Evolutionary conservation across 2,329 filamentous ascomycete species (phyloP).

Genomic region (Ceratocystiopsis sp.): DNA sequence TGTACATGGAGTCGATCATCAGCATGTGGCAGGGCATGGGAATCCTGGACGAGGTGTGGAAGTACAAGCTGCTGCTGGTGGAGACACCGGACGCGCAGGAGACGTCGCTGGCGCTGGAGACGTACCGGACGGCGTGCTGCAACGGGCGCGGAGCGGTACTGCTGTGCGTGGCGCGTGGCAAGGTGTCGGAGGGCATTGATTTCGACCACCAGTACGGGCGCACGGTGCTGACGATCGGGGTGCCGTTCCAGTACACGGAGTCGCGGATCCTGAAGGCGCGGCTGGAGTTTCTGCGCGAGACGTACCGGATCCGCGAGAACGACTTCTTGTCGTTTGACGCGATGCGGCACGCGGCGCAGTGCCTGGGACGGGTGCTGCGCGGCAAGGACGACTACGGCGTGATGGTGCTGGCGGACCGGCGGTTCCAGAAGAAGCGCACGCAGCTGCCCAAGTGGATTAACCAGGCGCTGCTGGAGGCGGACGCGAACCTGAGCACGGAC

Average conservation of each 20-base stretch:
- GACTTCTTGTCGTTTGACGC: slow-evolving; percentile 98
- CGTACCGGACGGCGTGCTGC: slow-evolving; percentile 92
- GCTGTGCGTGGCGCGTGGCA: slow-evolving; percentile 88
- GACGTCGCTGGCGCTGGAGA: slow-evolving; percentile 86
- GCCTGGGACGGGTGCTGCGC: slow-evolving; percentile 79
- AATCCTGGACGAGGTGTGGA: slow-evolving; percentile 94
- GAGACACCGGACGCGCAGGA: slow-evolving; percentile 97
- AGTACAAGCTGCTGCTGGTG: slow-evolving; percentile 94
- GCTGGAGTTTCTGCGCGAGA: slow-evolving; percentile 90
- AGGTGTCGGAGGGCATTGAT: slow-evolving; percentile 96
- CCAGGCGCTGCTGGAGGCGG: slow-evolving; percentile 67
- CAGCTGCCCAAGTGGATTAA: slow-evolving; percentile 97
- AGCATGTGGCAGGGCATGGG: slow-evolving; percentile 99
- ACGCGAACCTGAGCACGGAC: slow-evolving; percentile 83
- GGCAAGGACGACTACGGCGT: slow-evolving; percentile 99
- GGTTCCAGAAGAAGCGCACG: slow-evolving; percentile 77
- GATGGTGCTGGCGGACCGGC: slow-evolving; percentile 91
- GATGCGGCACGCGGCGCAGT: slow-evolving; percentile 97
- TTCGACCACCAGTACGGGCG: slow-evolving; percentile 98
- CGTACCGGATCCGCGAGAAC: slow-evolving; percentile 89
- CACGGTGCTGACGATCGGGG: slow-evolving; percentile 88
- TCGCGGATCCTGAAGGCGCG: slow-evolving; percentile 91
- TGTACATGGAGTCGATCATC: slow-evolving; percentile 99
- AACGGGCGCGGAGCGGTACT: slow-evolving; percentile 89
- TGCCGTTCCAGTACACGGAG: slow-evolving; percentile 97